Base-by-base conservation (phyloP, 192 early-diverging fungal genomes). In the Fimicolochytrium jonesii region DNA sequence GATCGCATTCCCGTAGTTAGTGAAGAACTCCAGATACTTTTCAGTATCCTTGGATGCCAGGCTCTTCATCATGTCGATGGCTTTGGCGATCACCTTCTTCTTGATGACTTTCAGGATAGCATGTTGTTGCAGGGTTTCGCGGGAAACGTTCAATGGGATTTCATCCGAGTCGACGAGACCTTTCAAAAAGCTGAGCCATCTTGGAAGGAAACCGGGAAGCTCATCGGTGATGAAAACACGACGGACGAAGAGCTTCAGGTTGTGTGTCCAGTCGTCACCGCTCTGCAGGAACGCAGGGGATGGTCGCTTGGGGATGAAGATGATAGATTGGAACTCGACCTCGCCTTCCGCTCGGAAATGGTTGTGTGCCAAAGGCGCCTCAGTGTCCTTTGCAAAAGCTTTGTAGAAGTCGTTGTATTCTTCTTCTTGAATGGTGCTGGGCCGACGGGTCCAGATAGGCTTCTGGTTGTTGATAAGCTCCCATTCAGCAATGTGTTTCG, bases 151-250 rank as follows among this genome's bases (percentile, higher is more conserved):
- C 45, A 99, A 77, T n/a, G 97, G 95, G 55, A 97, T 74, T 66
- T 99, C 95, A 70, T 97, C 94, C 1, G 91, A 88, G 77, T 99
- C 97, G 11, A 99, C 88, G 37, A 99, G 72, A 35, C 90, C 97
- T 74, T 88, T 87, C 65, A 99, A 58, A 76, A 99, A 99, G n/a
- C 79, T 77, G 23, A 98, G 81, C 84, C 87, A 99, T 56, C 86
- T 81, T 42, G 97, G 95, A 55, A 98, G 71, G 51, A 99, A 88
- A 33, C 91, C 89, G 39, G 67, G 63, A 35, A 87, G 52, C 36
- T 97, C 95, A 48, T 97, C 92, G 49, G 94, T 96, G 63, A 99
- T 97, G 71, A 98, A 95, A 11, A 99, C 93, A 48, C 91, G 87
- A 64, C 91, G 87, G 48, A 97, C 94, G 79, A 92, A 99, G 49